These are phyloP conservation scores for Hapsidospora chrysogenum DNA, from an alignment of 495 filamentous ascomycete genomes.

Conservation along the genomic window DNA sequence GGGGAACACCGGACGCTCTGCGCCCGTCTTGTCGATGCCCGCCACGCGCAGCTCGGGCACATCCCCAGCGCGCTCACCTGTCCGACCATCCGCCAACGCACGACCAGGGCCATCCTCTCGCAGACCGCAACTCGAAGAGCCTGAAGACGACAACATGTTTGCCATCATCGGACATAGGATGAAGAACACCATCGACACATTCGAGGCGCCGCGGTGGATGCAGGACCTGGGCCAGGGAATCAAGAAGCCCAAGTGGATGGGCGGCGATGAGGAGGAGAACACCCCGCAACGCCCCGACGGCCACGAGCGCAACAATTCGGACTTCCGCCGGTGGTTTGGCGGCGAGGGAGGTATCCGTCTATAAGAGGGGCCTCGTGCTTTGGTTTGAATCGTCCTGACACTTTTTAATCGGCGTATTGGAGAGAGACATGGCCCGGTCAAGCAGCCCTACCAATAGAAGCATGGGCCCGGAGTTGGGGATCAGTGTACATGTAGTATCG, in stretches of 20 bases:
- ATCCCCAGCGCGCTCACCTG: conserved; percentile 17
- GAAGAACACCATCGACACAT: conserved; percentile 76
- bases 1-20: conserved; percentile 8
- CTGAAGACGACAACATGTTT: conserved; percentile 68
- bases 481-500: too few relatives aligned
- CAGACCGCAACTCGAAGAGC: conserved; percentile 28
- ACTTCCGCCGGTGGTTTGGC: conserved; percentile 14
- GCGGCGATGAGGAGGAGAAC: conserved; percentile 28
- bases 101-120: conserved; percentile 16
- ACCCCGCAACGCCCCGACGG: neutral
- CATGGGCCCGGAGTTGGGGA: neutral
- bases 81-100: conserved; percentile 20
- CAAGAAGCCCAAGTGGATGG: conserved; percentile 77
- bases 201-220: conserved; percentile 69
- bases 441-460: neutral
- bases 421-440: too few relatives aligned
- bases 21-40: conserved; percentile 22
- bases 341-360: conserved; percentile 6
- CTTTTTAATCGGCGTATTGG: neutral
- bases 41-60: conserved; percentile 9
- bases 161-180: conserved; percentile 69
- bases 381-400: neutral
- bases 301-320: conserved; percentile 6
- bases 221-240: conserved; percentile 45
- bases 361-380: too few relatives aligned